Evolutionary conservation across 495 filamentous ascomycete genomes (phyloP), one percentile per base, ranked within the genome.

Genomic region (Collariella sp.): DNA sequence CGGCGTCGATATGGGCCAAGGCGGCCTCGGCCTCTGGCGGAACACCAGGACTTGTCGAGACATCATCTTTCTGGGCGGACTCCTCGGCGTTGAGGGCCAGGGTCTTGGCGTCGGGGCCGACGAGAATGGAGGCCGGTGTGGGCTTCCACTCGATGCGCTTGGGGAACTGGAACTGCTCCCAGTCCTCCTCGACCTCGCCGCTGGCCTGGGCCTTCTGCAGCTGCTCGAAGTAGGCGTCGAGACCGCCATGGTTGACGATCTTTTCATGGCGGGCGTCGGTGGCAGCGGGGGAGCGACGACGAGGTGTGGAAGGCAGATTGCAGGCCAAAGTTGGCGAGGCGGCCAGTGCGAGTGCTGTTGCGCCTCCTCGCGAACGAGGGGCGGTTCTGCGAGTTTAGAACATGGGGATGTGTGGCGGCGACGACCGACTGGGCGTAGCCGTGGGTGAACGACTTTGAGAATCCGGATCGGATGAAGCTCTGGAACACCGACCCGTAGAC

Each of bases 381-480:
- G 58, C 79, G 73, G 61, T 78, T 77, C 55, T 76, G 85, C 7
- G 83, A 75, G 43, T 89, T 89, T 67, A 89, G 82, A 76, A 89
- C 87, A 69, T 87, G 84, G 43, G 75, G 74, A 64, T 96, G 91
- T 45, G 89, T 88, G 52, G 88, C 91, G 58, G 93, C 93, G 70
- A 97, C 91, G 73, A 98, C 84, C 59, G 91, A 94, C 69, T 96
- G 91, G 69, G 89, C 88, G 79, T 95, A 96, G 72, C 91, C 91
- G 80, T 95, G 89, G 67, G 89, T 91, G 70, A 97, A 85, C 70
- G 89, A 86, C 79, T 97, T 97, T 61, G 87, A 81, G 67, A 96
- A 85, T 83, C 87, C 91, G 76, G 91, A 88, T 73, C 94, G 93
- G 81, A 94, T 88, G 80, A 97, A 84, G 73, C 89, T 87, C 76